Base-by-base conservation (phyloP, 768 basidiomycete species). In the Leccinum imitatum region DNA sequence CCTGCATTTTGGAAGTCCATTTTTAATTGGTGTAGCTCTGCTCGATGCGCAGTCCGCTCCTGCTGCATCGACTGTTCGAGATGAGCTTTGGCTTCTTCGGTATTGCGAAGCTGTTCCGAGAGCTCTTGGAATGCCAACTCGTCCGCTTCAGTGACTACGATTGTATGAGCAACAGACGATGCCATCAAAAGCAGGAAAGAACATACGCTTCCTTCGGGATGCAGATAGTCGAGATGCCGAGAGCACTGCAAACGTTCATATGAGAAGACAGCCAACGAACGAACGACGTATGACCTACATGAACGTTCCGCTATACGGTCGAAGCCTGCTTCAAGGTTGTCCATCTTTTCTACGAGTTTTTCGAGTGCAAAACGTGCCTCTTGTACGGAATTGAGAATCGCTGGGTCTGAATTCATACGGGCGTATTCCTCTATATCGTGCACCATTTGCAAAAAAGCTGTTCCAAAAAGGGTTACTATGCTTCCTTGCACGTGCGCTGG, bases 291-390 rank as follows among this genome's bases (percentile, higher is more conserved):
- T 0, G 61, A 65, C 91, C 58, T 70, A 93, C 93, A 72, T 60
- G 91, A 91, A 51, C 89, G 84, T 70, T 95, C 92, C 3, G 91
- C 89, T 65, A 95, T 88, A 63, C 86, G 83, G 65, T 95, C 94
- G 67, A 97, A 95, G 2, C 89, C 88, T 1, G 83, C 71, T 70
- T 92, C 89, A 13, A 95, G 78, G 25, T 78, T 80, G 60, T 96
- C 92, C 86, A 97, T 91, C 72, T 86, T 88, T 33, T 72, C 75
- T 47, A 93, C 77, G 6, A 91, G 79, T 71, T 84, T 90, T 61
- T 90, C 86, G 35, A 97, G 75, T 3, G 82, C 77, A 6, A 67
- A 62, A 31, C 85, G 84, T 31, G 87, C 84, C 67, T 89, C 87
- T 25, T 76, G 76, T 3, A 94, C 78, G 41, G 91, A 86, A 37